phyloP scores from a whole-genome alignment of 108 stramenopile genomes.

The Skeletonema grethae region DNA sequence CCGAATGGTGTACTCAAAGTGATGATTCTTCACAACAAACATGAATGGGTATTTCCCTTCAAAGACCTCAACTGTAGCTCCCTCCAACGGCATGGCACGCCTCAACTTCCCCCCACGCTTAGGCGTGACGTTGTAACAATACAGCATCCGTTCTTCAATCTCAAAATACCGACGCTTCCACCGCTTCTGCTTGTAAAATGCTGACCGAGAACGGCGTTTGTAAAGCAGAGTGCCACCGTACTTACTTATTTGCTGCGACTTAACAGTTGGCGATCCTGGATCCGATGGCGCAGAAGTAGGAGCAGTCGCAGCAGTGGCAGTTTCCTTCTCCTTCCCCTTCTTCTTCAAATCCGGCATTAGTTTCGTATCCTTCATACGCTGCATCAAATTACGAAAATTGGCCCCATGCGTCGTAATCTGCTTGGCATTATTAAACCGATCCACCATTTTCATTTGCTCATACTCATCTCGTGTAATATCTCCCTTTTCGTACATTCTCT shows the following conservation, averaged over 20 bases:
- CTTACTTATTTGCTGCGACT: constrained; percentile 24
- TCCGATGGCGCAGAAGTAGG: constrained; percentile 15
- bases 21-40: constrained; percentile 73
- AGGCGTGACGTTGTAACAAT: constrained; percentile 79
- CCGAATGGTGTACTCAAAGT: constrained; percentile 78
- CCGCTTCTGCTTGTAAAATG: constrained; percentile 72
- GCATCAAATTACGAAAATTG: constrained; percentile 46
- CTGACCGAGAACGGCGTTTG: constrained; percentile 72
- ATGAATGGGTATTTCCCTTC: constrained; percentile 65
- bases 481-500: constrained; percentile 90
- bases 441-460: constrained; percentile 87
- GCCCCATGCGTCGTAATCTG: constrained; percentile 73
- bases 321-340: constrained; percentile 25
- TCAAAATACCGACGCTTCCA: constrained; percentile 95
- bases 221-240: constrained; percentile 80
- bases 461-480: constrained; percentile 85
- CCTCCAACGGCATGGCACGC: constrained; percentile 89
- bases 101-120: constrained; percentile 51
- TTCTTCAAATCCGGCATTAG: constrained; percentile 31
- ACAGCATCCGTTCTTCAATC: constrained; percentile 92
- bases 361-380: constrained; percentile 32
- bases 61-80: constrained; percentile 60
- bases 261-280: background rate
- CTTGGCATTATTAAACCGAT: constrained; percentile 90
- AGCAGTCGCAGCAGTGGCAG: constrained; percentile 9